Evolutionary conservation across 805 yeast genomes (phyloP).

Genomic region (Pichia cephalocereana): DNA sequence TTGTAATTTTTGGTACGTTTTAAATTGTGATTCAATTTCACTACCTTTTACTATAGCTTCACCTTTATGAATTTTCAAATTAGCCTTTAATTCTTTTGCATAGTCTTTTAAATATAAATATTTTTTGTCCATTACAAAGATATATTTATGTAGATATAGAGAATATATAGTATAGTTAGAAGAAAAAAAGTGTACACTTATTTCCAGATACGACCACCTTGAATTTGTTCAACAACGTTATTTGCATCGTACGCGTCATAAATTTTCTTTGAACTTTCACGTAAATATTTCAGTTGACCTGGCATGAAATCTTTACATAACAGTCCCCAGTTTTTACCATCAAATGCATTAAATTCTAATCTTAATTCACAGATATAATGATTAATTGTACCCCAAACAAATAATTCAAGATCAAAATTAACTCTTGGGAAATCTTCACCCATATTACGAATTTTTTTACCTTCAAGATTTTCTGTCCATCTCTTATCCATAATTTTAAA

Average conservation of each 20-base stretch:
- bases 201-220: conserved; percentile 9
- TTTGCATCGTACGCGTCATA: conserved; percentile 11
- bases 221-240: conserved; percentile 8
- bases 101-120: not conserved
- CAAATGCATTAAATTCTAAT: conserved; percentile 17
- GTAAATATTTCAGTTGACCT: conserved; percentile 20
- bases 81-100: conserved; percentile 1
- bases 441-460: conserved; percentile 24
- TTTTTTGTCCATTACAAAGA: not conserved
- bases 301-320: conserved; percentile 22
- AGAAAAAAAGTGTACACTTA: not conserved
- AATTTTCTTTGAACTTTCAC: conserved; percentile 16
- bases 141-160: no score
- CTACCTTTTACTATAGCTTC: conserved; percentile 2
- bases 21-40: conserved; percentile 2
- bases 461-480: conserved; percentile 22
- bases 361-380: conserved; percentile 26
- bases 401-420: conserved; percentile 25
- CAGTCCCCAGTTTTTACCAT: conserved; percentile 12
- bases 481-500: conserved; percentile 28
- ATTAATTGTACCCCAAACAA: conserved; percentile 26
- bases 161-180: not conserved
- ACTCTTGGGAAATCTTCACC: conserved; percentile 27
- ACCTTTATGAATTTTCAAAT: conserved; percentile 7
- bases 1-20: conserved; percentile 6